A percentile compares a stretch with the other conserved stretches of the same genome.
These are phyloP conservation scores for Emergomyces orientalis DNA, from an alignment of 2,329 filamentous ascomycete genomes.

Conservation along the genomic window DNA sequence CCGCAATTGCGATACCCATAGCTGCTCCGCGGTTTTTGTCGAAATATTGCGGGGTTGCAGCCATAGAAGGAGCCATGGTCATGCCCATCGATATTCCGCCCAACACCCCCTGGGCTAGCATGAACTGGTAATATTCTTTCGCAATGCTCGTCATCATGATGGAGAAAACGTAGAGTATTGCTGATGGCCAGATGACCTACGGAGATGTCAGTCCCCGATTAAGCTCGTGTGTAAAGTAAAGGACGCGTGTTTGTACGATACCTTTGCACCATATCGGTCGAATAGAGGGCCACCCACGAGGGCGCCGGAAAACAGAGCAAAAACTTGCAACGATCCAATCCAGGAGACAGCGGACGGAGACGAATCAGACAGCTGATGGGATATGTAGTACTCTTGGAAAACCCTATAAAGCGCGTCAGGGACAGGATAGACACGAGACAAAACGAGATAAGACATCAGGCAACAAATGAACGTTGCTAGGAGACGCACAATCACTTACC, in stretches of 20 bases:
- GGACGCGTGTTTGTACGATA: background rate
- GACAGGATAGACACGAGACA: background rate
- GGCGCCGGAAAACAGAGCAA: constrained; percentile 44
- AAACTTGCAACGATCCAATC: constrained; percentile 45
- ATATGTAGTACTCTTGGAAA: constrained; percentile 46
- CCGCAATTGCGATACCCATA: constrained; percentile 51
- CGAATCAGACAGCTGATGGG: constrained; percentile 30
- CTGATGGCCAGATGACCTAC: constrained; percentile 10
- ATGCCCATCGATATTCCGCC: constrained; percentile 50
- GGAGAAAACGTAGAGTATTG: constrained; percentile 41
- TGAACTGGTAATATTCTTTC: constrained; percentile 43
- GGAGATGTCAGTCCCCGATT: background rate
- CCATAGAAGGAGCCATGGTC: constrained; percentile 54
- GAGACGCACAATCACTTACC: constrained; percentile 13
- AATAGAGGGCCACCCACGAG: constrained; percentile 46
- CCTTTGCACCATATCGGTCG: constrained; percentile 27
- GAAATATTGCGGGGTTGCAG: constrained; percentile 59
- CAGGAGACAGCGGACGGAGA: constrained; percentile 44
- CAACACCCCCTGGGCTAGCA: constrained; percentile 44
- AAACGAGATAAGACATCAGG: background rate
- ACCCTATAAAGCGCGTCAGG: constrained; percentile 38
- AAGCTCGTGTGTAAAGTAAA: background rate
- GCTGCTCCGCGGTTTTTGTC: constrained; percentile 46
- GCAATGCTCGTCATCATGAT: constrained; percentile 47
- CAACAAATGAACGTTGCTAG: background rate